Base-by-base conservation (phyloP, 805 yeast species). In the Kodamaea nitidulidarum region DNA sequence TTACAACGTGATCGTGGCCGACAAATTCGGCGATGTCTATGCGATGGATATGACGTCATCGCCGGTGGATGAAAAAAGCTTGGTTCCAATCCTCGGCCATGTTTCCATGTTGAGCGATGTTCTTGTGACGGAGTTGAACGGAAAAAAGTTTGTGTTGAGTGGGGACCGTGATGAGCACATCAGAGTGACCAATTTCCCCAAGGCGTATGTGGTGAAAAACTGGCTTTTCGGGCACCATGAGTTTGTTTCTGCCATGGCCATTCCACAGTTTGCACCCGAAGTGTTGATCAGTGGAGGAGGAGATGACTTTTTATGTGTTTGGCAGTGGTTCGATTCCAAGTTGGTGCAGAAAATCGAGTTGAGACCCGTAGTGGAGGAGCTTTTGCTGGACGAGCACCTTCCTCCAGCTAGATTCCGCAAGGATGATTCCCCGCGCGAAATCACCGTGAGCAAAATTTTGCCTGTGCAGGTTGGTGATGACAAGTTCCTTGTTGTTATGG, bases 101-200 rank as follows among this genome's bases (percentile, higher is more conserved):
- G 98, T 93, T 4, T 90, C 97, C 2, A 88, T 93, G 96, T 73
- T 93, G 44, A 84, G 95, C n/a, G 88, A 81, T 46, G 73, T 90
- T 2, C 54, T 71, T 20, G 65, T 80, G 18, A 67, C 72, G 9
- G 42, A 49, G 15, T 45, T 55, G 26, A 36, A 52, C 6, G 74
- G 70, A 7, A 73, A 75, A 43, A 68, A 71, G 45, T 83, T 62
- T 43, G 58, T 90, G 11, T 70, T 91, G 40, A 80, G 95, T 1
- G 80, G 90, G 27, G 99, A 93, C 65, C 76, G 98, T 62, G 99
- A 93, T 61, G 99, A 93, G 61, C 99, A 95, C 60, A 84, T 93
- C 46, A 76, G 95, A 57, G 71, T 93, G 12, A 77, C 96, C 2
- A 74, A 78, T 47, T 88, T 75, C 52, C 98, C 97, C 2, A 73